Conservation (phyloP, 163 green algal species). For the Trebouxiophyceae sp. region DNA sequence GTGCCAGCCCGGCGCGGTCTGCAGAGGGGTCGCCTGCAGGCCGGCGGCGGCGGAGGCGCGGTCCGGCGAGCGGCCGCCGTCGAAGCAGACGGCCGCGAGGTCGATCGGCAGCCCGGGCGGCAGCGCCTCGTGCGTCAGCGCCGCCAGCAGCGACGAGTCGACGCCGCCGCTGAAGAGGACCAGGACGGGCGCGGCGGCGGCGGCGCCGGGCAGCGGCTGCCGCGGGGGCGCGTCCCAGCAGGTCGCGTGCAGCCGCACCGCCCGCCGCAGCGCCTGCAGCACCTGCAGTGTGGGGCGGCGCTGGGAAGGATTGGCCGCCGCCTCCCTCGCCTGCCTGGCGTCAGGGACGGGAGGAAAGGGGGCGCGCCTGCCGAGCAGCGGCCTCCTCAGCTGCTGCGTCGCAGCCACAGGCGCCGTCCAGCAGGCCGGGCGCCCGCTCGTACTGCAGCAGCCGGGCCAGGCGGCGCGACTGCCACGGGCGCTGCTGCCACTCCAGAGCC, state of each 20-base stretch:
- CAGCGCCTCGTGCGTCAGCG: slow-evolving; percentile 53
- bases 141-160: slow-evolving; percentile 83
- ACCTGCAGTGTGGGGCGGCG: slow-evolving; percentile 2
- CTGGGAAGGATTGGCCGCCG: background rate
- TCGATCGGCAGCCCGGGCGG: slow-evolving; percentile 61
- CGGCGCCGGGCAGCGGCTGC: background rate
- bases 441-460: no score
- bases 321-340: background rate
- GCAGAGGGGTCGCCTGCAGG: slow-evolving; percentile 20
- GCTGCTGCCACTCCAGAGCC: no score
- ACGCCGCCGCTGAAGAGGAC: slow-evolving; percentile 91
- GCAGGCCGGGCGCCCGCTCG: no score
- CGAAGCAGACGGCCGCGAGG: slow-evolving; percentile 87
- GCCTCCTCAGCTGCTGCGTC: no score
- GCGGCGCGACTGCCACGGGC: no score
- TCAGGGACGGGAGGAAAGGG: no score
- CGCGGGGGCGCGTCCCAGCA: background rate
- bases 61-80: slow-evolving; percentile 64
- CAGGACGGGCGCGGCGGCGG: slow-evolving; percentile 38
- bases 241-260: background rate
- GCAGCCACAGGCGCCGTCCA: no score
- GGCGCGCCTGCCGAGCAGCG: no score
- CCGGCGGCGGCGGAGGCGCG: slow-evolving; percentile 53
- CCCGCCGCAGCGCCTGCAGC: background rate
- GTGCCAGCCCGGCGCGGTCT: no score